phyloP scores from a whole-genome alignment of 768 basidiomycete species.

The Boletus reticulatus region DNA sequence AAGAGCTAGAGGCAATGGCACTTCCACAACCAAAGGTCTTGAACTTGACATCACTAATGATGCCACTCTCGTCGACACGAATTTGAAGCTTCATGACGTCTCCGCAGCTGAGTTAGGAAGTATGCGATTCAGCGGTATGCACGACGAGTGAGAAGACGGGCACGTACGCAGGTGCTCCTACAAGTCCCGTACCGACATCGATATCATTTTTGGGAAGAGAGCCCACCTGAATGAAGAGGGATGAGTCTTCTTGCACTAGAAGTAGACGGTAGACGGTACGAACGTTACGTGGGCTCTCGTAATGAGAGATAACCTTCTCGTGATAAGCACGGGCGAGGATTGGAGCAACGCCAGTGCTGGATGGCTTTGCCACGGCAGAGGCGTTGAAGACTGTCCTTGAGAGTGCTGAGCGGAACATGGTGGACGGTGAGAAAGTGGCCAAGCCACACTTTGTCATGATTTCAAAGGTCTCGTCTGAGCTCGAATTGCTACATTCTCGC shows the following conservation, averaged over 20 bases:
- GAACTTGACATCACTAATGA: constrained; percentile 99
- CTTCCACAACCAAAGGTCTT: constrained; percentile 99
- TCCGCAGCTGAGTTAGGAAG: constrained; percentile 63
- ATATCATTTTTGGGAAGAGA: constrained; percentile 89
- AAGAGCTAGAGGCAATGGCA: constrained; percentile 95
- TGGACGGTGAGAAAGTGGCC: constrained; percentile 33
- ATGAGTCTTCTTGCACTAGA: constrained; percentile 50
- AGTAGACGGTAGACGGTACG: constrained; percentile 39
- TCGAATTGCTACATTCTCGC: constrained; percentile 7
- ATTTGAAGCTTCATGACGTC: constrained; percentile 99
- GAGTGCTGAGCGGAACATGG: constrained; percentile 70
- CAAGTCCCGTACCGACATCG: constrained; percentile 96
- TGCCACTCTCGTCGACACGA: constrained; percentile 88
- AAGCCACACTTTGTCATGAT: neutral
- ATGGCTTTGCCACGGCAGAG: constrained; percentile 42
- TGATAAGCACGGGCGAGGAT: constrained; percentile 74
- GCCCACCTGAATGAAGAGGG: constrained; percentile 67
- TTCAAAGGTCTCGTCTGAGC: constrained; percentile 20
- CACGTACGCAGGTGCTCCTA: constrained; percentile 93
- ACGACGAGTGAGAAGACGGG: neutral
- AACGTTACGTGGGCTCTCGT: constrained; percentile 96
- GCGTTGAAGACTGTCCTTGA: constrained; percentile 46
- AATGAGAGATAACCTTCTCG: constrained; percentile 96
- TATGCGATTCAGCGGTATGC: constrained; percentile 15
- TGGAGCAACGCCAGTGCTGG: constrained; percentile 45